Base-by-base conservation (phyloP, 768 basidiomycete species). In the Boletus reticuloceps region DNA sequence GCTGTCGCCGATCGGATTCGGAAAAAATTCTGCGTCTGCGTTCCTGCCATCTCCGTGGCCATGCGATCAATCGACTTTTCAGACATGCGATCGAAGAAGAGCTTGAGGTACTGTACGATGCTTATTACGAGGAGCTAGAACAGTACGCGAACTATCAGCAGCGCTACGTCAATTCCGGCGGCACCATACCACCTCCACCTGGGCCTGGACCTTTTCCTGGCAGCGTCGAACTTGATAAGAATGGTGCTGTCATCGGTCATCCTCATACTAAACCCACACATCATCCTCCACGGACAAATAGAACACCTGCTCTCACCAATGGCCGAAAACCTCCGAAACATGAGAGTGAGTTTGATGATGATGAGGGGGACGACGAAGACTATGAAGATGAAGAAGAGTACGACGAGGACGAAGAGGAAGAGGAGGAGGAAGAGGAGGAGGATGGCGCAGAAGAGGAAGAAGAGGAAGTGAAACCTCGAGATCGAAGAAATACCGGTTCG, bases 101-200 rank as follows among this genome's bases (percentile, higher is more conserved):
- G 81, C 89, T 99, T 75, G 94, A 98, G 81, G 92, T 94, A 79
- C 88, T 98, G 77, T 99, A 99, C 84, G 96, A 98, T 83, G 94
- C 95, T 80, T 99, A 98, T 84, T 98, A 98, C 85, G 93, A 97
- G 74, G 96, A 98, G 82, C 88, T 99, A 80, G 93, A 97, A 82
- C 88, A 90, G 79, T 98, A 98, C 84, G 97, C 95, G 75, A 90
- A 92, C 77, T 90, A 91, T 79, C 93, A 96, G 82, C 91, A 94
- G 83, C 91, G 87, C 76, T 94, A 94, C 78, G 89, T 92, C 66
- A 85, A 85, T 65, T 94, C 91, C 61, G 89, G 91, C 66, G 89
- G 93, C 59, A 90, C 86, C 39, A 81, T 94, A 65, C 86, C 94
- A 61, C 91, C 94, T 51, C 95, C 95, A 32, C 92, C 89, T 43